These are phyloP conservation scores for Sclerotinia sclerotiorum DNA, from an alignment of 2,329 filamentous ascomycete genomes.

Conservation along the genomic window DNA sequence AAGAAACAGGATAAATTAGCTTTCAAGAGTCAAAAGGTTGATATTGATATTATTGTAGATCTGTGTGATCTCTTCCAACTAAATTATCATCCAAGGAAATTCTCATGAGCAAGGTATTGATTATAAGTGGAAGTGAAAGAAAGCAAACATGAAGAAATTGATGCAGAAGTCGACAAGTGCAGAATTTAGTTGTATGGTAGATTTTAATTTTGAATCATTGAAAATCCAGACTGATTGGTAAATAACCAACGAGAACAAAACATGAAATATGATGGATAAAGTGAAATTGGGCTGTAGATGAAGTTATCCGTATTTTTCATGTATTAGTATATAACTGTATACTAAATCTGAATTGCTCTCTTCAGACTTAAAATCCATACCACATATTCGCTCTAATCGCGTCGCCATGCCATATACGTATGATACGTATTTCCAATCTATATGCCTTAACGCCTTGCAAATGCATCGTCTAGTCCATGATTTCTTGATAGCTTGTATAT, in stretches of 20 bases:
- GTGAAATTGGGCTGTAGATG: constrained; percentile 5
- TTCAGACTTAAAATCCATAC: neutral
- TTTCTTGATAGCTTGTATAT: constrained; percentile 3
- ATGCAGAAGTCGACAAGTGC: neutral
- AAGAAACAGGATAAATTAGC: too few species aligned
- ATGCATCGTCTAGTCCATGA: constrained; percentile 3
- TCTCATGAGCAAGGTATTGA: too few species aligned
- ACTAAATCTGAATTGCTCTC: neutral
- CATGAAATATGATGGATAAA: neutral
- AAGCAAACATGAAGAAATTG: too few species aligned
- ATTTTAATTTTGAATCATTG: too few species aligned
- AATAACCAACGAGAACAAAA: neutral
- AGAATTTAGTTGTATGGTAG: too few species aligned
- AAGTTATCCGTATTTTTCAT: neutral
- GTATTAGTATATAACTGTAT: constrained; percentile 12
- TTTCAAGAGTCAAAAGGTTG: too few species aligned
- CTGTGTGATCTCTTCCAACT: too few species aligned
- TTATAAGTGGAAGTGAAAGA: too few species aligned
- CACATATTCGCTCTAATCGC: neutral
- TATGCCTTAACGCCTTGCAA: constrained; percentile 16
- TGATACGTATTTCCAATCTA: constrained; percentile 12
- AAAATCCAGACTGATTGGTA: neutral
- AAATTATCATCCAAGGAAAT: too few species aligned
- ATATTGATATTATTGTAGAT: too few species aligned
- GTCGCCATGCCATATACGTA: constrained; percentile 8